Conservation (phyloP, 768 basidiomycete species). For the Collybia sp. region DNA sequence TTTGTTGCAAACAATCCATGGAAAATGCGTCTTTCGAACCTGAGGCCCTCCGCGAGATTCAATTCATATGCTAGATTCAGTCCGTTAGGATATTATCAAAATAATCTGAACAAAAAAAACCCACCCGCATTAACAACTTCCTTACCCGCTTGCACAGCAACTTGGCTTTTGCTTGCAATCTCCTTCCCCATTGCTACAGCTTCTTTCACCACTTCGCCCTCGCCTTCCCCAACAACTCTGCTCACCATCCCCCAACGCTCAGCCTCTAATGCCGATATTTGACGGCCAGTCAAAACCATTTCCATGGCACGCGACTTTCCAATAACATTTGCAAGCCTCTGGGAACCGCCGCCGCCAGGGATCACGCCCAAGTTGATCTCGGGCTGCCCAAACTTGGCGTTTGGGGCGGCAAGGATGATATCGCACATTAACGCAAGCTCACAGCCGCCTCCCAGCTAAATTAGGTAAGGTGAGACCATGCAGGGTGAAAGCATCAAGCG, state of each 20-base stretch:
- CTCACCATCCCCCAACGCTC: slow-evolving; percentile 85
- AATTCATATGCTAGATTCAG: slow-evolving; percentile 67
- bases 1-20: slow-evolving; percentile 88
- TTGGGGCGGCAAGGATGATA: slow-evolving; percentile 88
- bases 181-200: slow-evolving; percentile 74
- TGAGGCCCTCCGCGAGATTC: slow-evolving; percentile 75
- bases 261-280: slow-evolving; percentile 76
- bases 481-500: background rate
- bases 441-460: slow-evolving; percentile 92
- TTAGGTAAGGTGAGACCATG: background rate
- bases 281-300: slow-evolving; percentile 83
- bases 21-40: slow-evolving; percentile 87
- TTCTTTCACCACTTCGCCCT: slow-evolving; percentile 80
- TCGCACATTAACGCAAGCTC: slow-evolving; percentile 97
- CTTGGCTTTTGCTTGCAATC: slow-evolving; percentile 77
- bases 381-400: slow-evolving; percentile 91
- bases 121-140: slow-evolving; percentile 89
- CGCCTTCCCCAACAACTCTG: slow-evolving; percentile 70
- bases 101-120: slow-evolving; percentile 7
- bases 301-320: slow-evolving; percentile 97
- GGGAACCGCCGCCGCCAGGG: slow-evolving; percentile 92
- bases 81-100: slow-evolving; percentile 2
- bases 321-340: slow-evolving; percentile 78
- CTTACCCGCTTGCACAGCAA: slow-evolving; percentile 85
- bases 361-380: slow-evolving; percentile 96